Evolutionary conservation across 2,329 filamentous ascomycete species (phyloP).

Genomic region (Chrysosphaeria jannelii): DNA sequence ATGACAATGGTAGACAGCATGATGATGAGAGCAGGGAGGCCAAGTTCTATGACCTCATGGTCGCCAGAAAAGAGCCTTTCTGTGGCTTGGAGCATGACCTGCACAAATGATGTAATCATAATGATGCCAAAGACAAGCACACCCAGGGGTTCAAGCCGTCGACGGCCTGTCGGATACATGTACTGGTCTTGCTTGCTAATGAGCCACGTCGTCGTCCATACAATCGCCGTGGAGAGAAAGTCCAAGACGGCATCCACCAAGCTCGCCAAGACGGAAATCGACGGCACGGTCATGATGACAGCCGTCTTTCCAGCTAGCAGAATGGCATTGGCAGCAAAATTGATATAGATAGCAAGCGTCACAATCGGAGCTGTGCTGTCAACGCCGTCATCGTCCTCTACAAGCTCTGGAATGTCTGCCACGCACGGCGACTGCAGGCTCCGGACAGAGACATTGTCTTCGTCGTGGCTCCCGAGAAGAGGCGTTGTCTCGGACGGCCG

Average conservation of each 20-base stretch:
- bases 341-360: slow-evolving; percentile 65
- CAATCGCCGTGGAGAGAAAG: slow-evolving; percentile 54
- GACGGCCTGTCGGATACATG: slow-evolving; percentile 47
- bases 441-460: slow-evolving; percentile 6
- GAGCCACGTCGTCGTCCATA: slow-evolving; percentile 47
- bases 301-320: slow-evolving; percentile 48
- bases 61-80: slow-evolving; percentile 28
- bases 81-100: slow-evolving; percentile 43
- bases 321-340: slow-evolving; percentile 46
- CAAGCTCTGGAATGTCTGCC: slow-evolving; percentile 33
- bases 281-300: slow-evolving; percentile 49
- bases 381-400: slow-evolving; percentile 31
- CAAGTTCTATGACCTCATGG: slow-evolving; percentile 41
- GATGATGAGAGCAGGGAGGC: slow-evolving; percentile 41
- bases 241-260: slow-evolving; percentile 55
- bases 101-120: slow-evolving; percentile 62
- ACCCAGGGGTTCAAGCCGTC: slow-evolving; percentile 46
- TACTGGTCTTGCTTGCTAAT: slow-evolving; percentile 47
- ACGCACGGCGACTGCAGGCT: slow-evolving; percentile 8
- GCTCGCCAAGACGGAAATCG: slow-evolving; percentile 52
- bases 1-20: slow-evolving; percentile 60
- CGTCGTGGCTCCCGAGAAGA: slow-evolving; percentile 19
- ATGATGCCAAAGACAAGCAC: slow-evolving; percentile 60
- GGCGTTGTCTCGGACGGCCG: slow-evolving; percentile 40
- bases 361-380: slow-evolving; percentile 50